Conservation (phyloP, 352 stramenopile species). For the Phytopythium montanum region DNA sequence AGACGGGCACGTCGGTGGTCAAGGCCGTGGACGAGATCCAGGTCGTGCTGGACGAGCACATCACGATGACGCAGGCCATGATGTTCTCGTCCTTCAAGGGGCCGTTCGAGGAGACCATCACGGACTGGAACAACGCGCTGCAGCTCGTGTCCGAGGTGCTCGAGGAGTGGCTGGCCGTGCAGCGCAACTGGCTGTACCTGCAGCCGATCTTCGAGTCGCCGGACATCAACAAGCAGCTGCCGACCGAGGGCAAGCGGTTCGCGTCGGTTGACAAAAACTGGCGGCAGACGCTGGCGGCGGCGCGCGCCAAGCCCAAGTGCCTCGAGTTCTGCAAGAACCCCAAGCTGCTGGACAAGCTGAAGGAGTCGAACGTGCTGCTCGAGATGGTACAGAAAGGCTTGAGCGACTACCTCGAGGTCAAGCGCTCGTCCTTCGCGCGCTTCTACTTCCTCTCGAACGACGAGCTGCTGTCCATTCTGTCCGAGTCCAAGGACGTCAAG, state of each 20-base stretch:
- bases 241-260: constrained; percentile 93
- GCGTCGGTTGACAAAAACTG: constrained; percentile 95
- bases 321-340: constrained; percentile 93
- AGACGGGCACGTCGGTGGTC: constrained; percentile 94
- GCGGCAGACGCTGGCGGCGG: constrained; percentile 84
- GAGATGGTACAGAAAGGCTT: constrained; percentile 95
- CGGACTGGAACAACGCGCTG: constrained; percentile 88
- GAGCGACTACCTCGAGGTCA: constrained; percentile 95
- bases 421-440: constrained; percentile 89
- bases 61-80: constrained; percentile 95
- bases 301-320: constrained; percentile 79
- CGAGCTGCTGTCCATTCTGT: constrained; percentile 94
- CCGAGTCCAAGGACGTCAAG: constrained; percentile 94
- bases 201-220: constrained; percentile 95
- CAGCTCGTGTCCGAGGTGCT: constrained; percentile 91
- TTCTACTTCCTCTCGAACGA: constrained; percentile 97
- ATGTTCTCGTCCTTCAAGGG: constrained; percentile 95
- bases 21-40: constrained; percentile 94
- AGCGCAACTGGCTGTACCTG: constrained; percentile 95
- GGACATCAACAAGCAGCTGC: constrained; percentile 96
- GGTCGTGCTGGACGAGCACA: constrained; percentile 92
- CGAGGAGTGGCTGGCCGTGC: constrained; percentile 93
- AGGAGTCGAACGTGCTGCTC: constrained; percentile 93
- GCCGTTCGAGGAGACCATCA: constrained; percentile 92
- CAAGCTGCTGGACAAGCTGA: constrained; percentile 90